Conservation (phyloP, 139 green algal genomes). For the Spirogloea muscicola region DNA sequence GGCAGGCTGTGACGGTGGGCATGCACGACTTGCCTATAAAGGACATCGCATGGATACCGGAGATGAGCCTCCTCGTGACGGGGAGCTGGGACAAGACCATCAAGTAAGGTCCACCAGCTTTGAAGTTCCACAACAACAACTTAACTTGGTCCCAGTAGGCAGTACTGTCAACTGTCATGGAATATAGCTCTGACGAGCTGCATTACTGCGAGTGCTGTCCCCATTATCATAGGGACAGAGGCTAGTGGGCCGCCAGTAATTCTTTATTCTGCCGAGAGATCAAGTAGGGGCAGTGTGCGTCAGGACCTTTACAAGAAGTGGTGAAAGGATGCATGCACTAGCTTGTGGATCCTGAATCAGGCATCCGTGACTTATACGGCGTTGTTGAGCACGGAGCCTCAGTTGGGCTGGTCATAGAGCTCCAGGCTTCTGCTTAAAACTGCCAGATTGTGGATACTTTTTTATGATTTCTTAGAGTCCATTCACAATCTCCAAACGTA, state of each 20-base stretch:
- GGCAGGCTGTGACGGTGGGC: conserved; percentile 68
- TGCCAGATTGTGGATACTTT: neutral
- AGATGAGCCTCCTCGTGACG: conserved; percentile 78
- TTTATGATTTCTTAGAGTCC: neutral
- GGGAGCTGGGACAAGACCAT: conserved; percentile 76
- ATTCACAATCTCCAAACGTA: neutral
- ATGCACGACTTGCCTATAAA: conserved; percentile 81
- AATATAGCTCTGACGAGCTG: neutral
- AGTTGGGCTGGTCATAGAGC: too few relatives aligned
- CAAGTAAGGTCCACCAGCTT: conserved; percentile 25
- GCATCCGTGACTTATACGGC: too few relatives aligned
- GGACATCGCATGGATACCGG: conserved; percentile 62
- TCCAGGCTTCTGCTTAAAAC: neutral
- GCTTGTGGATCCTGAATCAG: too few relatives aligned
- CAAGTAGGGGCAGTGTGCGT: too few relatives aligned
- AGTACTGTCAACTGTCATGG: neutral
- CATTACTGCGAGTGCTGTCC: neutral
- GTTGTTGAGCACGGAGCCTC: too few relatives aligned
- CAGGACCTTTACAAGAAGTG: too few relatives aligned
- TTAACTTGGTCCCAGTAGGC: neutral
- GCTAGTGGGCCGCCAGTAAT: neutral
- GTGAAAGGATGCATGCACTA: too few relatives aligned
- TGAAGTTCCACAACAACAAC: neutral
- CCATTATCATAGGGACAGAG: neutral
- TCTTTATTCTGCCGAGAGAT: neutral